Percentiles rank a stretch among this genome's conserved stretches.
These are phyloP conservation scores for Trichosporon sp. DNA, from an alignment of 1,284 basidiomycete species.

Conservation along the genomic window DNA sequence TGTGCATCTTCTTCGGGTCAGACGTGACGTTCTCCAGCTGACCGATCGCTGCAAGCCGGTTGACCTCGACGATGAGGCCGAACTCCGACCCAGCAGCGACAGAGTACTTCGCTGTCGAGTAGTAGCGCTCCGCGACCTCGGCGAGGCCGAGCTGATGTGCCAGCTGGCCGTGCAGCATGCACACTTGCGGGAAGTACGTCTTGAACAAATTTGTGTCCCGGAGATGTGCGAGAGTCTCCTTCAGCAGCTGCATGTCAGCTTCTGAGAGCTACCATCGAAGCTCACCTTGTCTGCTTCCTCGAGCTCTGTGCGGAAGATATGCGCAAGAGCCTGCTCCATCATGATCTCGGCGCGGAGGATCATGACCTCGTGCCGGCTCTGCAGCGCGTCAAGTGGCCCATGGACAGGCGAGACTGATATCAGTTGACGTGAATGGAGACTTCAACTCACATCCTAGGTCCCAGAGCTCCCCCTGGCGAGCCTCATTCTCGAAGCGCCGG, in stretches of 20 bases:
- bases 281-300: constrained; percentile 26
- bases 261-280: no score
- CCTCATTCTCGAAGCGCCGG: constrained; percentile 20
- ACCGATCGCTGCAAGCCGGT: constrained; percentile 22
- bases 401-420: constrained; percentile 27
- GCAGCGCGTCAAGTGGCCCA: constrained; percentile 20
- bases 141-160: constrained; percentile 29
- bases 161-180: constrained; percentile 35
- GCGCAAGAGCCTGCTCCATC: constrained; percentile 35
- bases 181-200: constrained; percentile 28
- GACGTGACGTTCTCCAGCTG: constrained; percentile 11
- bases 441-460: constrained; percentile 35
- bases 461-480: constrained; percentile 36
- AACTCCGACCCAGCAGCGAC: constrained; percentile 35
- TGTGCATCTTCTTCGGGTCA: constrained; percentile 6
- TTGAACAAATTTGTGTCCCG: constrained; percentile 21
- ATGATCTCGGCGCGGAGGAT: constrained; percentile 30
- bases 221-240: constrained; percentile 17
- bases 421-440: background rate
- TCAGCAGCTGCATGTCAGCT: constrained; percentile 19
- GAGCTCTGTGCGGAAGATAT: constrained; percentile 28
- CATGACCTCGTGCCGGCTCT: constrained; percentile 19
- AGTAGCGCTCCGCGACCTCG: constrained; percentile 27
- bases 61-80: constrained; percentile 30
- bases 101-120: constrained; percentile 23